These are phyloP conservation scores for Coniochaeta prunicola DNA, from an alignment of 2,329 filamentous ascomycete genomes.

Conservation along the genomic window DNA sequence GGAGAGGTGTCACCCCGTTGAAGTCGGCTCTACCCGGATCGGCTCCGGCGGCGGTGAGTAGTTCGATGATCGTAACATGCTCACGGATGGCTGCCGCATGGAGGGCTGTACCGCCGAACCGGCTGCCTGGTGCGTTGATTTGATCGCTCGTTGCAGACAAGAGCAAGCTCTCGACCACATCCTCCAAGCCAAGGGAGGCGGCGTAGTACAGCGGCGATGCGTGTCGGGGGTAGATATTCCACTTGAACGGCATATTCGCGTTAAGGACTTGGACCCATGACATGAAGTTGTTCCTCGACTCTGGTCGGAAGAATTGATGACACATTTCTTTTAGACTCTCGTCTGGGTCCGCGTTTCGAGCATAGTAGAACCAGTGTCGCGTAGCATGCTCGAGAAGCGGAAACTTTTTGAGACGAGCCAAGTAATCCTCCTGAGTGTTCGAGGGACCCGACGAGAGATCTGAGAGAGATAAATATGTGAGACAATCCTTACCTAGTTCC, in stretches of 20 bases:
- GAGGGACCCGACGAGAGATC: neutral
- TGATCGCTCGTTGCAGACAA: neutral
- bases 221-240: conserved; percentile 3
- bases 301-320: neutral
- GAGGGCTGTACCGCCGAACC: neutral
- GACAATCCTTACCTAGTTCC: neutral
- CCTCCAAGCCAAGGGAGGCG: conserved; percentile 1
- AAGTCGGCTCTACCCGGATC: neutral
- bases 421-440: conserved; percentile 1
- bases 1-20: neutral
- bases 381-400: conserved; percentile 3
- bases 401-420: conserved; percentile 1
- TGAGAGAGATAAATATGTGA: conserved; percentile 1
- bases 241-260: conserved; percentile 2
- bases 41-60: neutral
- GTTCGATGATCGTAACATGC: neutral
- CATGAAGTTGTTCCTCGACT: conserved; percentile 1
- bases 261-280: conserved; percentile 4
- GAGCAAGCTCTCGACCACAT: neutral
- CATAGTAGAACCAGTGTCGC: conserved; percentile 1
- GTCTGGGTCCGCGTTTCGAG: neutral
- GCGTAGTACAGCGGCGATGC: conserved; percentile 4
- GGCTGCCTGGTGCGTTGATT: neutral
- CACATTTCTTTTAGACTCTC: neutral
- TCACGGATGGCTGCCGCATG: neutral